These are phyloP conservation scores for Linum usitatissimum DNA, from an alignment of 345 rosid species.

Conservation along the genomic window DNA sequence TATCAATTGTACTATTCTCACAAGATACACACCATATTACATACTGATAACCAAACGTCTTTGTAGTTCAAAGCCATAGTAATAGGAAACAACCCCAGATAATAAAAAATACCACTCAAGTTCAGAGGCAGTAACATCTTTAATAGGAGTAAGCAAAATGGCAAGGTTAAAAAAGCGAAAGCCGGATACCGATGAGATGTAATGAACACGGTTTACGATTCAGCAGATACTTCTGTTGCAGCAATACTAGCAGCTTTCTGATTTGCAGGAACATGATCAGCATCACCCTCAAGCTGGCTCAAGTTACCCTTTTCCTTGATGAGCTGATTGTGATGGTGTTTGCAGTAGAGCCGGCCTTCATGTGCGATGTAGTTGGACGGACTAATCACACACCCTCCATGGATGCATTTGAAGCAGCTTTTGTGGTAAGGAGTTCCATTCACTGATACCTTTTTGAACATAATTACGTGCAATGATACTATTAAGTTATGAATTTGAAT, in stretches of 20 bases:
- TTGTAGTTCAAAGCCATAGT: constrained; percentile 15
- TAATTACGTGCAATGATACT: neutral
- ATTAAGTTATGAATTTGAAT: neutral
- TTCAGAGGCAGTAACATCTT: constrained; percentile 11
- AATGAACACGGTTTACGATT: constrained; percentile 13
- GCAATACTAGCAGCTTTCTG: constrained; percentile 13
- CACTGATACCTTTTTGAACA: constrained; percentile 60
- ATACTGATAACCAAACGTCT: constrained; percentile 10
- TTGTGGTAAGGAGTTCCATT: constrained; percentile 90
- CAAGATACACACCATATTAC: constrained; percentile 9
- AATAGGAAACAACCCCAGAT: constrained; percentile 7
- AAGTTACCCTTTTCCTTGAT: constrained; percentile 89
- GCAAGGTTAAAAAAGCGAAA: neutral
- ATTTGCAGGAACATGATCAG: constrained; percentile 22
- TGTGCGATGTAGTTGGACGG: constrained; percentile 93
- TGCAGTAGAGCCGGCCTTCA: constrained; percentile 92
- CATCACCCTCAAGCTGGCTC: constrained; percentile 90
- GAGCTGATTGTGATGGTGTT: constrained; percentile 91
- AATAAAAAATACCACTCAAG: constrained; percentile 22
- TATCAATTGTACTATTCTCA: neutral
- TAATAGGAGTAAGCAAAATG: constrained; percentile 3
- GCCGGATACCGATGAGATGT: neutral
- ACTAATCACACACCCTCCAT: constrained; percentile 91
- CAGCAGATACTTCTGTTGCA: constrained; percentile 25
- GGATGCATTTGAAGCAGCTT: constrained; percentile 98